These are phyloP conservation scores for Centrapalus pauciflorus DNA, from an alignment of 129 eudicot genomes.

Conservation along the genomic window DNA sequence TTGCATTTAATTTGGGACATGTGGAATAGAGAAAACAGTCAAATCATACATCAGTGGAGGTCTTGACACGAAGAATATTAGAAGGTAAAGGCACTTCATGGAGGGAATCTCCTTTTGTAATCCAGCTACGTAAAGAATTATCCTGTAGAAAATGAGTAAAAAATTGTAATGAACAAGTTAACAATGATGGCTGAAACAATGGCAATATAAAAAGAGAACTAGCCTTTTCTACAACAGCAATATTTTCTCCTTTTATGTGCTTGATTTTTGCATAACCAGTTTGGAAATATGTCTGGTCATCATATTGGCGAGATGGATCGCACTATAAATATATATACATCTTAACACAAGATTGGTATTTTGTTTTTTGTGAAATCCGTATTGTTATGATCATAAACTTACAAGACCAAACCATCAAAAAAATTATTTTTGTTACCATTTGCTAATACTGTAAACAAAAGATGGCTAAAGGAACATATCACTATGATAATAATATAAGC, in stretches of 20 bases:
- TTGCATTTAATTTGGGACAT: background rate
- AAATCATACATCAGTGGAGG: conserved; percentile 61
- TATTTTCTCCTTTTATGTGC: conserved; percentile 11
- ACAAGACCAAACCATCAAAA: background rate
- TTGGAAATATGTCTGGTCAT: conserved; percentile 14
- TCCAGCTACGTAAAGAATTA: conserved; percentile 71
- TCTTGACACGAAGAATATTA: conserved; percentile 57
- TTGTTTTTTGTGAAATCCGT: background rate
- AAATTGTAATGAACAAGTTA: background rate
- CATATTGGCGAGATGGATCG: background rate
- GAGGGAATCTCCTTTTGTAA: conserved; percentile 40
- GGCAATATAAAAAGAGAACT: background rate
- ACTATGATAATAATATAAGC: too few relatives aligned
- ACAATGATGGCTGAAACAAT: background rate
- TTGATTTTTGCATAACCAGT: background rate
- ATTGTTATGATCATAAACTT: background rate
- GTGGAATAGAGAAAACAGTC: background rate
- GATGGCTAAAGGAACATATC: too few relatives aligned
- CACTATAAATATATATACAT: background rate
- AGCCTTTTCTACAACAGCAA: background rate
- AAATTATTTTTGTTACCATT: too few relatives aligned
- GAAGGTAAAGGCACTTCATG: conserved; percentile 63
- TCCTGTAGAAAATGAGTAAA: conserved; percentile 41
- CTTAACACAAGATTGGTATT: background rate
- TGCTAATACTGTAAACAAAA: too few relatives aligned